Conservation (phyloP, 1,284 basidiomycete species). For the Cystobasidium pallidum region DNA sequence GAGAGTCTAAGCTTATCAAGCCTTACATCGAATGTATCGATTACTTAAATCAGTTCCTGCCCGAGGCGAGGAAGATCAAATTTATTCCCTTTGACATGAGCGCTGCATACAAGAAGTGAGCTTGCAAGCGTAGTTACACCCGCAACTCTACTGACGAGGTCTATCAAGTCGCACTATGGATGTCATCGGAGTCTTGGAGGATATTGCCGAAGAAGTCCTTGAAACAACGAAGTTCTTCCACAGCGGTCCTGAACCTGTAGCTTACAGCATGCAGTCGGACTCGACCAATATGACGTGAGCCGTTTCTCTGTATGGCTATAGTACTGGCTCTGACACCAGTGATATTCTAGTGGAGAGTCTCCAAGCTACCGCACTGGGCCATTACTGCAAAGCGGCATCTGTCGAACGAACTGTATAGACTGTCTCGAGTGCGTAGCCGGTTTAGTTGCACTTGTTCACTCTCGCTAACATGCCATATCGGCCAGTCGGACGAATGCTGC, state of each 20-base stretch:
- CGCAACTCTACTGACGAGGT: neutral
- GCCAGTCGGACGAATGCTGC: constrained; percentile 84
- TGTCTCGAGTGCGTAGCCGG: constrained; percentile 71
- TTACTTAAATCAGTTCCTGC: constrained; percentile 95
- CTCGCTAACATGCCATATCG: constrained; percentile 5
- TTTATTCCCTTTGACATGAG: constrained; percentile 94
- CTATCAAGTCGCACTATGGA: constrained; percentile 41
- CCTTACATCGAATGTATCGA: constrained; percentile 90
- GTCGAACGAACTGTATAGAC: constrained; percentile 88
- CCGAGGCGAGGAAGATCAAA: constrained; percentile 79
- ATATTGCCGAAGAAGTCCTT: constrained; percentile 91
- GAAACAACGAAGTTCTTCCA: constrained; percentile 94
- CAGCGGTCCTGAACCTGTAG: constrained; percentile 57
- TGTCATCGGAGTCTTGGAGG: constrained; percentile 80
- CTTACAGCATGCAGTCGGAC: constrained; percentile 14
- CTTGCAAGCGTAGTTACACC: neutral
- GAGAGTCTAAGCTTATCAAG: constrained; percentile 89
- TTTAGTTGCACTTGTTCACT: neutral
- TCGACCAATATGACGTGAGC: neutral
- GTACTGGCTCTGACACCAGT: neutral
- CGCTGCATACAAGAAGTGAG: constrained; percentile 54
- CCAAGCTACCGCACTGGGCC: constrained; percentile 54
- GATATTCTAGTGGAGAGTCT: neutral
- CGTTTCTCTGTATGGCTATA: constrained; percentile 45
- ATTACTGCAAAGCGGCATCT: constrained; percentile 82